Percentiles rank a stretch among this genome's conserved stretches.
Conservation (phyloP, 495 filamentous ascomycete genomes). For the Podospora anserina region DNA sequence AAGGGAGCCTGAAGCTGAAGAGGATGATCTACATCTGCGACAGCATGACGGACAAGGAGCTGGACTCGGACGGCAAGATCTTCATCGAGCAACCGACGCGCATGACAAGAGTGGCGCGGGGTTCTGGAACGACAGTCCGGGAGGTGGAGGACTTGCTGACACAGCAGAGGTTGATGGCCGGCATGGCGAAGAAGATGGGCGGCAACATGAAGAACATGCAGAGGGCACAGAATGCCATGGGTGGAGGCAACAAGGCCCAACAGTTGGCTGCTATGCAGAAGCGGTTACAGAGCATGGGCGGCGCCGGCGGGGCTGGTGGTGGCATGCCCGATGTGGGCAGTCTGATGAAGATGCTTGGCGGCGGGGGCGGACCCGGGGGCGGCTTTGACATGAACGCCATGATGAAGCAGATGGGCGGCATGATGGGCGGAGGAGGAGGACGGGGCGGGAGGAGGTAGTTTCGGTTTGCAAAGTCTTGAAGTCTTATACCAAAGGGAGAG, state of each 20-base stretch:
- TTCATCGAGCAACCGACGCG: slow-evolving; percentile 90
- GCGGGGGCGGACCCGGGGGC: slow-evolving; percentile 46
- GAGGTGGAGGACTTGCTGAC: slow-evolving; percentile 98
- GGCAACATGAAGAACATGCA: slow-evolving; percentile 97
- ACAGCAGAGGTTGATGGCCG: slow-evolving; percentile 97
- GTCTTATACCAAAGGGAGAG: not conserved
- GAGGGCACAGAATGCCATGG: slow-evolving; percentile 84
- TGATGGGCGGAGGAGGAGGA: slow-evolving; percentile 37
- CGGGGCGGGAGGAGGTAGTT: slow-evolving; percentile 28
- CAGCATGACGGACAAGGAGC: slow-evolving; percentile 91
- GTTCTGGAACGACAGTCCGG: slow-evolving; percentile 84
- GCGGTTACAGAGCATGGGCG: slow-evolving; percentile 87
- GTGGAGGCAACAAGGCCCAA: slow-evolving; percentile 78
- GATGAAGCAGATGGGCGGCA: slow-evolving; percentile 80
- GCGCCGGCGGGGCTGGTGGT: slow-evolving; percentile 40
- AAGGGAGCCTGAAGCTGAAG: slow-evolving; percentile 85
- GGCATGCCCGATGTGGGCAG: slow-evolving; percentile 75
- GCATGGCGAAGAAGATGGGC: slow-evolving; percentile 98
- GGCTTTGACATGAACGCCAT: slow-evolving; percentile 79
- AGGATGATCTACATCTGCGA: slow-evolving; percentile 99
- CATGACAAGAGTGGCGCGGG: slow-evolving; percentile 88
- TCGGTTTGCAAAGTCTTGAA: not conserved
- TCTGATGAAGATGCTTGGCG: slow-evolving; percentile 83
- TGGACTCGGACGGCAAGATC: slow-evolving; percentile 90
- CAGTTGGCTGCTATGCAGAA: slow-evolving; percentile 99